Conservation (phyloP, 2,329 filamentous ascomycete genomes). For the Epichloe typhina region DNA sequence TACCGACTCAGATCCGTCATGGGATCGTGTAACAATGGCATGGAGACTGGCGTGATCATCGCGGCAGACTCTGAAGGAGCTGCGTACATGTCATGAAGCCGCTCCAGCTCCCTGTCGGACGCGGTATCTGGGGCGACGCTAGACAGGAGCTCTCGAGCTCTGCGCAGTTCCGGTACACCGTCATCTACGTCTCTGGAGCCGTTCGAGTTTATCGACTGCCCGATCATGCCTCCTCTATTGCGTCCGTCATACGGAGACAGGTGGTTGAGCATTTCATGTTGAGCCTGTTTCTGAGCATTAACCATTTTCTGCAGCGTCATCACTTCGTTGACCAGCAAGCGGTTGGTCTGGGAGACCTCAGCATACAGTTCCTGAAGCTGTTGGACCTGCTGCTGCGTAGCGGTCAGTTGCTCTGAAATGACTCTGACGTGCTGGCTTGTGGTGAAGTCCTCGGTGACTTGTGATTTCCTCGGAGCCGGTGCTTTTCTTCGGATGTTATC, state of each 20-base stretch:
- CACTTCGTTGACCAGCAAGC: conserved; percentile 48
- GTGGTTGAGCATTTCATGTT: conserved; percentile 44
- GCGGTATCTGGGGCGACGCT: conserved; percentile 37
- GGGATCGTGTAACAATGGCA: conserved; percentile 38
- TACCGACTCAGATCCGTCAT: conserved; percentile 42
- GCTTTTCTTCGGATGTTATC: conserved; percentile 96
- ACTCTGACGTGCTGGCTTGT: conserved; percentile 81
- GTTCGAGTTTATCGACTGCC: conserved; percentile 19
- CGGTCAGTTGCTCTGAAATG: conserved; percentile 75
- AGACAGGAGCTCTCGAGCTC: conserved; percentile 43
- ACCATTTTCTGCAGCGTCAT: conserved; percentile 47
- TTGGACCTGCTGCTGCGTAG: conserved; percentile 86
- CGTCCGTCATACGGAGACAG: conserved; percentile 34
- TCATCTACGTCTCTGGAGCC: conserved; percentile 34
- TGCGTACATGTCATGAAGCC: conserved; percentile 40
- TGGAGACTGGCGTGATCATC: conserved; percentile 25
- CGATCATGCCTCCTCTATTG: conserved; percentile 22
- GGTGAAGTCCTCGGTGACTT: conserved; percentile 55
- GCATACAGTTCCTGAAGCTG: conserved; percentile 73
- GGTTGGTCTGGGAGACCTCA: conserved; percentile 55
- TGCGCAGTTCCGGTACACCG: conserved; percentile 37
- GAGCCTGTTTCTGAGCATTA: conserved; percentile 43
- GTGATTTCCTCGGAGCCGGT: conserved; percentile 71
- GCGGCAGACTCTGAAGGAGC: conserved; percentile 40
- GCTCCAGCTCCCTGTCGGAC: conserved; percentile 41